These are phyloP conservation scores for Juncus inflexus DNA, from an alignment of 176 grass and related monocot genomes.

Conservation along the genomic window DNA sequence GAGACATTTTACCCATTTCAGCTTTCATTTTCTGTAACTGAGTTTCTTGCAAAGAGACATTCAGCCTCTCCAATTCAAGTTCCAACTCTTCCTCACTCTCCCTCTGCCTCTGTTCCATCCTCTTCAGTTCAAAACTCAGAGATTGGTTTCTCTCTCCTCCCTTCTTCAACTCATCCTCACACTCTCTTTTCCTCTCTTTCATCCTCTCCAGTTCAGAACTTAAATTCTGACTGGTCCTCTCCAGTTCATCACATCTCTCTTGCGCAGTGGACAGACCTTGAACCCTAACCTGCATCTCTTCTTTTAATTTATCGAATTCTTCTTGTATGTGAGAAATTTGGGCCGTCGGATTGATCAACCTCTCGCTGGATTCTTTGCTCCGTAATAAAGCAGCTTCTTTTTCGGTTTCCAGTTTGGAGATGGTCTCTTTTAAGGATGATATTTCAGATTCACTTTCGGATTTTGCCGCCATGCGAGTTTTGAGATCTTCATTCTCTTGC, in stretches of 20 bases:
- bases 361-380: slow-evolving; percentile 53
- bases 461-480: slow-evolving; percentile 37
- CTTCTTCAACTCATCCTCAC: background rate
- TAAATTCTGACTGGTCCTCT: slow-evolving; percentile 10
- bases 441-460: slow-evolving; percentile 46
- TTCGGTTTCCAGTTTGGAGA: slow-evolving; percentile 51
- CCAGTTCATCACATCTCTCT: slow-evolving; percentile 23
- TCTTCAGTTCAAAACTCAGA: slow-evolving; percentile 23
- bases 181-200: slow-evolving; percentile 10
- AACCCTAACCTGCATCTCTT: slow-evolving; percentile 58
- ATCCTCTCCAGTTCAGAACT: slow-evolving; percentile 17
- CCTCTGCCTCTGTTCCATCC: background rate
- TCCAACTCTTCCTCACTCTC: slow-evolving; percentile 8
- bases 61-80: slow-evolving; percentile 18
- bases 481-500: slow-evolving; percentile 86
- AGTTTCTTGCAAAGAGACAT: slow-evolving; percentile 20
- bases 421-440: slow-evolving; percentile 43
- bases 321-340: slow-evolving; percentile 70
- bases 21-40: slow-evolving; percentile 32
- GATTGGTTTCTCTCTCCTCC: slow-evolving; percentile 14
- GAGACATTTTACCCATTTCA: background rate
- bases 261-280: slow-evolving; percentile 45
- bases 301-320: slow-evolving; percentile 70
- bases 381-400: slow-evolving; percentile 55
- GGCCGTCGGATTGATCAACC: slow-evolving; percentile 47